phyloP scores from a whole-genome alignment of 345 rosid species.

The Populus deltoides region DNA sequence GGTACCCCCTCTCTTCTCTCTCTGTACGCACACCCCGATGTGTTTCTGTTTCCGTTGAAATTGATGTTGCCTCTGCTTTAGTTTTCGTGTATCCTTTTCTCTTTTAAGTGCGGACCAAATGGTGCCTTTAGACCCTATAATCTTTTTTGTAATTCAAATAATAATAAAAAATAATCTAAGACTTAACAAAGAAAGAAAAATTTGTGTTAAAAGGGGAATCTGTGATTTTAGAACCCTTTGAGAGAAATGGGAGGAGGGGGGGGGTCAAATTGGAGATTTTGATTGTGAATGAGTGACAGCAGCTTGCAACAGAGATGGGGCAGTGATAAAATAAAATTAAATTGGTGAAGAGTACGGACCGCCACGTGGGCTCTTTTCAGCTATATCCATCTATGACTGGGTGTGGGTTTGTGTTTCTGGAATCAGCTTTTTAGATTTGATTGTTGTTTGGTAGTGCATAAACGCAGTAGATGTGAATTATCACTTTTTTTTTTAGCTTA shows the following conservation, averaged over 20 bases:
- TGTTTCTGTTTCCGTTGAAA: not conserved
- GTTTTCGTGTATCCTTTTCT: not conserved
- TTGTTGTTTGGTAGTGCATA: not conserved
- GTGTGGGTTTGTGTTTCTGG: not conserved
- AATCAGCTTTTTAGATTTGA: not conserved
- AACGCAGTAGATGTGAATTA: not conserved
- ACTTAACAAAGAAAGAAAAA: not conserved
- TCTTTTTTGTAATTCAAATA: not conserved
- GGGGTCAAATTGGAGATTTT: not conserved
- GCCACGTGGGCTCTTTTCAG: not conserved
- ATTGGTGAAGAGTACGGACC: constrained; percentile 3
- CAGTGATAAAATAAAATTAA: too few species aligned
- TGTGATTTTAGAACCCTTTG: not conserved
- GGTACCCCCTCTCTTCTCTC: constrained; percentile 22
- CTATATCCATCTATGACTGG: not conserved
- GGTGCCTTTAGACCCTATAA: not conserved
- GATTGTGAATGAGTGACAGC: not conserved
- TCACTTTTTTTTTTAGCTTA: not conserved
- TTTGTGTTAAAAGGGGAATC: not conserved
- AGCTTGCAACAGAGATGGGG: constrained; percentile 5
- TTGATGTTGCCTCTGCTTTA: not conserved
- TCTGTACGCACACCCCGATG: not conserved
- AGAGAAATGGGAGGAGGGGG: not conserved
- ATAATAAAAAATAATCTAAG: not conserved
- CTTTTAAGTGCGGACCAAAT: not conserved